Evolutionary conservation across 208 protist species (phyloP).

Genomic region (Trypanosoma lewisi): DNA sequence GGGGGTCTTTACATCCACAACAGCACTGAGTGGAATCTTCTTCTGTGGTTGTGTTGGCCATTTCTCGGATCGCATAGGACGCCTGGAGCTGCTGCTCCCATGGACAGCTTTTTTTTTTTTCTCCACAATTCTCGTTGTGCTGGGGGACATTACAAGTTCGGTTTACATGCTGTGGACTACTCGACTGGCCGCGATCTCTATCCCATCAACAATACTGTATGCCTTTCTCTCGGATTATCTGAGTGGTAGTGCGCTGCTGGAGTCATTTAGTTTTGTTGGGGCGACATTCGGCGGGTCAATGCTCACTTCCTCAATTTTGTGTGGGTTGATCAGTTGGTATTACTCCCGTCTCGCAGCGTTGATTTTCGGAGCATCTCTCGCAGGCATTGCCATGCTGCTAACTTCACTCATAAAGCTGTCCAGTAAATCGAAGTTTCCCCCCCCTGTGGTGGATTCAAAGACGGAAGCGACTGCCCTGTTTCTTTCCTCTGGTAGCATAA

Average conservation of each 20-base stretch:
- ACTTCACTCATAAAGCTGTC: slow-evolving; percentile 15
- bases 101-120: slow-evolving; percentile 42
- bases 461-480: neutral
- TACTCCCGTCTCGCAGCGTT: slow-evolving; percentile 26
- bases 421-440: neutral
- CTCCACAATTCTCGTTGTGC: slow-evolving; percentile 24
- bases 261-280: slow-evolving; percentile 34
- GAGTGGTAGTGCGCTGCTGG: slow-evolving; percentile 28
- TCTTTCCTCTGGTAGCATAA: neutral
- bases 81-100: slow-evolving; percentile 30
- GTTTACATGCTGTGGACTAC: slow-evolving; percentile 33
- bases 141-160: slow-evolving; percentile 12
- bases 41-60: slow-evolving; percentile 35
- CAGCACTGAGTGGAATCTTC: slow-evolving; percentile 33
- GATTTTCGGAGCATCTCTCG: slow-evolving; percentile 14
- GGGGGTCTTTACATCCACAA: slow-evolving; percentile 42
- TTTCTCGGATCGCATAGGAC: slow-evolving; percentile 34
- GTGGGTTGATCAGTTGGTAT: slow-evolving; percentile 29
- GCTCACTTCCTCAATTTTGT: slow-evolving; percentile 32
- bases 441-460: neutral
- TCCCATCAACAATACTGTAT: slow-evolving; percentile 40
- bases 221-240: slow-evolving; percentile 47
- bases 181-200: slow-evolving; percentile 30
- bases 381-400: slow-evolving; percentile 1
- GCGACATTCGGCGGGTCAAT: slow-evolving; percentile 36